Evolutionary conservation across 176 grass and related monocot genomes (phyloP).

Genomic region (Leersia perrieri): DNA sequence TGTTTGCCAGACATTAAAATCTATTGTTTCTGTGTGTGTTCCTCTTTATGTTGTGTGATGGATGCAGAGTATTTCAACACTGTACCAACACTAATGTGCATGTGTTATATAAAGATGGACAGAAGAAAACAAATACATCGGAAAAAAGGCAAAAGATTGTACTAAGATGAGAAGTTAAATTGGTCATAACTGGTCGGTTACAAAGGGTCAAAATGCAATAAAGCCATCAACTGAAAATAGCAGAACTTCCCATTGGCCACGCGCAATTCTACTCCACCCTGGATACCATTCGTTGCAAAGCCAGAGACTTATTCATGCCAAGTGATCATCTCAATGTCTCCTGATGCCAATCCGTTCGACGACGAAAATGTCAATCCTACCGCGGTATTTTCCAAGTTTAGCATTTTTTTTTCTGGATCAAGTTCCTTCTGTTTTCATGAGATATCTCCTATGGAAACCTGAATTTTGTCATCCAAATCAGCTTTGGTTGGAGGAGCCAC

Average conservation of each 20-base stretch:
- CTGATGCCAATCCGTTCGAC: conserved; percentile 36
- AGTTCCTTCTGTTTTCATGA: conserved; percentile 7
- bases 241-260: conserved; percentile 22
- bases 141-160: neutral
- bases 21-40: neutral
- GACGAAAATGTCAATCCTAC: conserved; percentile 64
- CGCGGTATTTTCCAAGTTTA: conserved; percentile 33
- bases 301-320: conserved; percentile 13
- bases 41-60: neutral
- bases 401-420: neutral
- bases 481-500: too few relatives aligned
- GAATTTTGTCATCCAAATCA: neutral
- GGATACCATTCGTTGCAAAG: neutral
- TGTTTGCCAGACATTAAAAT: neutral
- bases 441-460: neutral
- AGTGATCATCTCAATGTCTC: conserved; percentile 53
- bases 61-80: neutral
- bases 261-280: conserved; percentile 14
- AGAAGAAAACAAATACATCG: neutral
- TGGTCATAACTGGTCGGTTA: neutral
- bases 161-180: neutral
- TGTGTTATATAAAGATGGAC: neutral
- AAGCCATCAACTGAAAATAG: conserved; percentile 43
- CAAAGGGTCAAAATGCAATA: conserved; percentile 27
- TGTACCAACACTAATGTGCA: neutral